Evolutionary conservation across 169 alveolate species (phyloP).

Genomic region (Cryptosporidium meleagridis): DNA sequence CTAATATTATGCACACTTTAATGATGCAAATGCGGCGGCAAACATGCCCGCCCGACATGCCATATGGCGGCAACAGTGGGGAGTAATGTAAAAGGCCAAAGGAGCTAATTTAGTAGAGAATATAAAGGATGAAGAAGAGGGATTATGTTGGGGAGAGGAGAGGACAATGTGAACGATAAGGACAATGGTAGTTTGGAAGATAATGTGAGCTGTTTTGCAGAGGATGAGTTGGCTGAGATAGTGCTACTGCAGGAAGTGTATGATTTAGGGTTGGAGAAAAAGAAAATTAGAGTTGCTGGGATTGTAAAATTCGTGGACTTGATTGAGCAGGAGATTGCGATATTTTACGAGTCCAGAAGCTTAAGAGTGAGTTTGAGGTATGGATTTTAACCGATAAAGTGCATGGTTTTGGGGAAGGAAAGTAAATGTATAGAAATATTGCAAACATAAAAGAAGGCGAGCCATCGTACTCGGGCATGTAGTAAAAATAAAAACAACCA

Average conservation of each 20-base stretch:
- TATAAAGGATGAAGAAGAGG: not conserved
- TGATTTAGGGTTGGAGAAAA: not conserved
- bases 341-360: constrained; percentile 28
- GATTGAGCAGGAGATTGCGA: constrained; percentile 3
- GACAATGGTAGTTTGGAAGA: not conserved
- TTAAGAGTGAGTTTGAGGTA: constrained; percentile 46
- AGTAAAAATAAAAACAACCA: too few species aligned
- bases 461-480: too few species aligned
- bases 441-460: too few species aligned
- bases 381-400: not conserved
- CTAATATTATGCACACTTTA: constrained; percentile 28
- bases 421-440: not conserved
- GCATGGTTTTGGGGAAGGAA: not conserved
- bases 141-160: not conserved
- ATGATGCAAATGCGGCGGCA: not conserved
- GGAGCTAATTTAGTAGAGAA: not conserved
- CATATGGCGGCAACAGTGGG: constrained; percentile 18
- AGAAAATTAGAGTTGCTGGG: constrained; percentile 55
- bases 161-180: not conserved
- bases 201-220: not conserved
- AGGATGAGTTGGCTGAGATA: not conserved
- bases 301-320: constrained; percentile 31
- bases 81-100: not conserved
- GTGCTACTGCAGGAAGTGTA: constrained; percentile 35
- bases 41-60: not conserved